A percentile compares a stretch with the other conserved stretches of the same genome.
Evolutionary conservation across 192 early-diverging fungal species (phyloP).

Genomic region (Coemansia sp.): DNA sequence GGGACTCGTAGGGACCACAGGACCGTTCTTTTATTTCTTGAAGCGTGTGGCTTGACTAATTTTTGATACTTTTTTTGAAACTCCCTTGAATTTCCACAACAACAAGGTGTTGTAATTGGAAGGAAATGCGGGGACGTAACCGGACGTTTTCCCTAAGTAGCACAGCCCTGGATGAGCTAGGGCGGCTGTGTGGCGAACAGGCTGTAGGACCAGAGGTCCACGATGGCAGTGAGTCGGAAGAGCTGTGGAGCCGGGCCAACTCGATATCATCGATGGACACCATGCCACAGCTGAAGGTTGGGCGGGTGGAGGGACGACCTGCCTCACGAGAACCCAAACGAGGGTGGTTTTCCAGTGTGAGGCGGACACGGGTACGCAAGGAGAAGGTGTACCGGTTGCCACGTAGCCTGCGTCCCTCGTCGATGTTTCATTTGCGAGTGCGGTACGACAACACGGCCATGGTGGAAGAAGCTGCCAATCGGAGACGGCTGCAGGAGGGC

Average conservation of each 20-base stretch:
- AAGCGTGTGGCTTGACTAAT: neutral
- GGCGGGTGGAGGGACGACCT: neutral
- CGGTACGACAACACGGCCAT: constrained; percentile 9
- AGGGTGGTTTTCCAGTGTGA: no score
- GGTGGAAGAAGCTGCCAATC: neutral
- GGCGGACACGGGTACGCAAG: constrained; percentile 2
- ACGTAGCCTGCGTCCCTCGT: constrained; percentile 31
- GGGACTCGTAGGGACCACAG: no score
- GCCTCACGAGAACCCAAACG: neutral
- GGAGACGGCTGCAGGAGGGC: no score
- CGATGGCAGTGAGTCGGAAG: neutral
- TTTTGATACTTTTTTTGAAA: neutral
- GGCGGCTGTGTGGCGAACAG: neutral
- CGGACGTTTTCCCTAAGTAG: constrained; percentile 22
- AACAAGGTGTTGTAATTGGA: neutral
- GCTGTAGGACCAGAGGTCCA: neutral
- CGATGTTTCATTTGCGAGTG: constrained; percentile 38
- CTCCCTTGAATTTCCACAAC: neutral
- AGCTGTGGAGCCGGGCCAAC: constrained; percentile 16
- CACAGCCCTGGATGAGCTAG: constrained; percentile 21
- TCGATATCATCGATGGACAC: constrained; percentile 39
- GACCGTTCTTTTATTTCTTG: neutral
- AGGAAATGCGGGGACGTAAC: constrained; percentile 3
- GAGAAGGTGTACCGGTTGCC: constrained; percentile 26
- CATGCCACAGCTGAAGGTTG: constrained; percentile 18